Percentiles rank a stretch among this genome's conserved stretches.
These are phyloP conservation scores for Wallemia mellicola DNA, from an alignment of 1,284 basidiomycete species.

Conservation along the genomic window DNA sequence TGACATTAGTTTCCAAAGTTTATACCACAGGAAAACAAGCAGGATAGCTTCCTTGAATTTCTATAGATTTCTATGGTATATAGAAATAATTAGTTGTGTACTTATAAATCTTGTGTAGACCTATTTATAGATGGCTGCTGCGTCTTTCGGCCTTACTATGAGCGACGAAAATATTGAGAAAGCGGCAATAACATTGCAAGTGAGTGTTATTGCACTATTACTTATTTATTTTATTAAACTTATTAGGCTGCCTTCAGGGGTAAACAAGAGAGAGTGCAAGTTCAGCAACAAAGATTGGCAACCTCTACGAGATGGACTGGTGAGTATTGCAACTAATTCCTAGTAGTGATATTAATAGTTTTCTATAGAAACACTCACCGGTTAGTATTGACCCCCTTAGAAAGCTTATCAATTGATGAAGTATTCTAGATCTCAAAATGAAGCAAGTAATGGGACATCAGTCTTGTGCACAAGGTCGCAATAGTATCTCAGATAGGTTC, in stretches of 20 bases:
- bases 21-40: neutral
- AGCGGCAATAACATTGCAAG: neutral
- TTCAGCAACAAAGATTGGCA: neutral
- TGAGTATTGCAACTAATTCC: neutral
- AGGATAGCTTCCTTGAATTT: neutral
- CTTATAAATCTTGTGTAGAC: too few relatives aligned
- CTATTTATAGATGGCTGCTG: too few relatives aligned
- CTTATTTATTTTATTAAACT: neutral
- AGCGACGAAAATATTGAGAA: neutral
- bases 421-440: neutral
- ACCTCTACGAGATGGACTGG: neutral
- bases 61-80: too few relatives aligned
- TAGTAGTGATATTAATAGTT: neutral
- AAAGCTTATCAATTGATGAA: neutral
- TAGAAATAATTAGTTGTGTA: too few relatives aligned
- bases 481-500: constrained; percentile 19
- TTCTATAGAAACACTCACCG: neutral
- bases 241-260: neutral
- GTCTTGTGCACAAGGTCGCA: neutral
- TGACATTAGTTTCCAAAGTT: neutral
- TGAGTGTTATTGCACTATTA: neutral
- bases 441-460: neutral
- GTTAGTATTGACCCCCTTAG: neutral
- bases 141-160: too few relatives aligned
- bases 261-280: neutral